Percentiles rank a stretch among this genome's conserved stretches.
Conservation (phyloP, 768 basidiomycete species). For the Suillus paluster region DNA sequence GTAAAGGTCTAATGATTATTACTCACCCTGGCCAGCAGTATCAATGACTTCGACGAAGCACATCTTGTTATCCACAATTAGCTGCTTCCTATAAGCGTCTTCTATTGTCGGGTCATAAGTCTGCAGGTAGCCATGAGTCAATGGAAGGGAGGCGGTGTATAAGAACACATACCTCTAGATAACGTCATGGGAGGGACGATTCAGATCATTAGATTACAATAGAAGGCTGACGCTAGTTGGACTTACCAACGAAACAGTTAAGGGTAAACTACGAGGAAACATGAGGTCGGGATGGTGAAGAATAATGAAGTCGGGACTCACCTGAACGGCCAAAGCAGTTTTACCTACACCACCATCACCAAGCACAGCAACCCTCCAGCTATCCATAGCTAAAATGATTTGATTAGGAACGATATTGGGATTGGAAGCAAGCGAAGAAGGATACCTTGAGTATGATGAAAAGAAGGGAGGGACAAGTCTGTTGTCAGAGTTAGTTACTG, state of each 20-base stretch:
- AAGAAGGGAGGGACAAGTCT: slow-evolving; percentile 31
- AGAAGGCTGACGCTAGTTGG: slow-evolving; percentile 8
- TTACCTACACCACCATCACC: slow-evolving; percentile 98
- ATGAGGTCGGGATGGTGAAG: slow-evolving; percentile 16
- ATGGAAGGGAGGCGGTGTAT: slow-evolving; percentile 15
- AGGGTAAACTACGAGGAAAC: slow-evolving; percentile 75
- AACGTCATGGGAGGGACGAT: slow-evolving; percentile 15
- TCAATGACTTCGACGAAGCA: slow-evolving; percentile 97
- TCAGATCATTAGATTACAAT: slow-evolving; percentile 17
- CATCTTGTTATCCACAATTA: slow-evolving; percentile 93
- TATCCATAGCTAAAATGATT: slow-evolving; percentile 70
- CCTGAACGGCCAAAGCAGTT: slow-evolving; percentile 95
- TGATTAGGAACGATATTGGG: slow-evolving; percentile 9
- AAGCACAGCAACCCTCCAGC: slow-evolving; percentile 94
- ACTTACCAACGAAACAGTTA: slow-evolving; percentile 93
- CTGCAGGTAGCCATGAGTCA: slow-evolving; percentile 42
- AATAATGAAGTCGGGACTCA: slow-evolving; percentile 38
- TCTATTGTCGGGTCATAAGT: slow-evolving; percentile 99
- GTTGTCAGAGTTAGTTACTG: slow-evolving; percentile 17
- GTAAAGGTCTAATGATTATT: slow-evolving; percentile 5
- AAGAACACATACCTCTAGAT: slow-evolving; percentile 54
- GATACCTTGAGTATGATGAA: slow-evolving; percentile 28
- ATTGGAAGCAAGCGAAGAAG: slow-evolving; percentile 23
- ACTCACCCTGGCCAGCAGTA: slow-evolving; percentile 94
- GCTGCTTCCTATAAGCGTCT: slow-evolving; percentile 95